phyloP scores from a whole-genome alignment of 2,329 filamentous ascomycete genomes.

The Ceratocystis papillata region DNA sequence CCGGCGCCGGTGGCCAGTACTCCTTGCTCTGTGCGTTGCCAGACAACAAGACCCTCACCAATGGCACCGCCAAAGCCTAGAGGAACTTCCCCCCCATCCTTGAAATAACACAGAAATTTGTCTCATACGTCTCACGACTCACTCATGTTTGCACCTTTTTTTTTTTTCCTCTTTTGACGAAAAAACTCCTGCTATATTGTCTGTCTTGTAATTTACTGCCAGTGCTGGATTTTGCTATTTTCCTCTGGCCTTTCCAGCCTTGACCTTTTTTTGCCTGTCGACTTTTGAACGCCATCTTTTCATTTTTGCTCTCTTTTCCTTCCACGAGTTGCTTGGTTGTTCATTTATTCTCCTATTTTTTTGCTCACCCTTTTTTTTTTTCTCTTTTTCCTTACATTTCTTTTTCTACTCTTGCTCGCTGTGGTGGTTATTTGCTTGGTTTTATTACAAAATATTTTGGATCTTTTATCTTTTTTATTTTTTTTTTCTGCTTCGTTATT shows the following conservation, averaged over 20 bases:
- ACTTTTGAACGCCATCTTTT: neutral
- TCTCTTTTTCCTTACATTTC: constrained; percentile 10
- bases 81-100: neutral
- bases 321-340: constrained; percentile 6
- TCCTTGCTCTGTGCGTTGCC: constrained; percentile 48
- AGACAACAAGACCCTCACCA: constrained; percentile 27
- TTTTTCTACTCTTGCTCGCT: neutral
- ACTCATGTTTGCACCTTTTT: neutral
- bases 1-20: constrained; percentile 83
- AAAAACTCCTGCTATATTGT: constrained; percentile 3
- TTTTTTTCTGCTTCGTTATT: constrained; percentile 13
- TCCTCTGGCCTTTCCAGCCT: neutral
- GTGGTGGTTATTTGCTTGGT: neutral
- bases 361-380: neutral
- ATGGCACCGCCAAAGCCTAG: constrained; percentile 28
- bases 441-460: constrained; percentile 10
- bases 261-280: neutral
- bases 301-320: constrained; percentile 1
- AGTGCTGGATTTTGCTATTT: neutral
- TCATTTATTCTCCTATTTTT: constrained; percentile 9
- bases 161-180: neutral
- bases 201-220: constrained; percentile 1
- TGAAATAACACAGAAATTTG: neutral
- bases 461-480: neutral
- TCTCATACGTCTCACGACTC: constrained; percentile 1